Evolutionary conservation across 2,329 filamentous ascomycete genomes (phyloP).

Genomic region (Orbilia quercus): DNA sequence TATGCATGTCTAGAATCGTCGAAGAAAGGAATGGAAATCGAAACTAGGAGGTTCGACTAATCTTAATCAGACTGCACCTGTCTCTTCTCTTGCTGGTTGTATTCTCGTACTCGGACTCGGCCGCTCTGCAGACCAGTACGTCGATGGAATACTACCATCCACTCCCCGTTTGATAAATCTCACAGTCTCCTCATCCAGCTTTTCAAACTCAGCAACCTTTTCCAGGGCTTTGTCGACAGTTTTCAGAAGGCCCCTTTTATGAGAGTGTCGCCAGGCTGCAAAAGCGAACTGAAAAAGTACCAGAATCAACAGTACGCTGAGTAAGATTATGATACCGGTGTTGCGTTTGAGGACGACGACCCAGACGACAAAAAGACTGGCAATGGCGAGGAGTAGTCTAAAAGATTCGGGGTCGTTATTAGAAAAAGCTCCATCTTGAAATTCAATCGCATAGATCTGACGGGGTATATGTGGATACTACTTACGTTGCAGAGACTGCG

Average conservation of each 20-base stretch:
- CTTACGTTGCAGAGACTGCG: conserved; percentile 16
- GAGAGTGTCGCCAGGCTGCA: background rate
- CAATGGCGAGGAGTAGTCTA: conserved; percentile 14
- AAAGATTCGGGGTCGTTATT: background rate
- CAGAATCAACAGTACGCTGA: conserved; percentile 6
- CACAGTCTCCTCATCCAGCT: conserved; percentile 16
- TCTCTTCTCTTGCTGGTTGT: background rate
- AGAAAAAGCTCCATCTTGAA: background rate
- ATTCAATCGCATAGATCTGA: background rate
- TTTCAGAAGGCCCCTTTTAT: conserved; percentile 15
- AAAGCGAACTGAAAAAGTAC: conserved; percentile 3
- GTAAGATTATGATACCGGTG: conserved; percentile 4
- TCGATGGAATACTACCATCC: conserved; percentile 1
- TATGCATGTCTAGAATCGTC: too few species aligned
- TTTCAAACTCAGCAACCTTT: conserved; percentile 30
- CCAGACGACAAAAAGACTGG: background rate
- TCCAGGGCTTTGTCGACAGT: conserved; percentile 7
- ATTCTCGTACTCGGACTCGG: background rate
- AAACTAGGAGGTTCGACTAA: too few species aligned
- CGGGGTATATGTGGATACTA: background rate
- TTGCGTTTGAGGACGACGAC: background rate
- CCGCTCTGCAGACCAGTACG: conserved; percentile 18
- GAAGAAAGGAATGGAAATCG: too few species aligned
- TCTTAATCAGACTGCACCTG: too few species aligned
- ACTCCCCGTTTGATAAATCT: background rate